These are phyloP conservation scores for Polygonum maritimum DNA, from an alignment of 148 eudicot genomes.

Conservation along the genomic window DNA sequence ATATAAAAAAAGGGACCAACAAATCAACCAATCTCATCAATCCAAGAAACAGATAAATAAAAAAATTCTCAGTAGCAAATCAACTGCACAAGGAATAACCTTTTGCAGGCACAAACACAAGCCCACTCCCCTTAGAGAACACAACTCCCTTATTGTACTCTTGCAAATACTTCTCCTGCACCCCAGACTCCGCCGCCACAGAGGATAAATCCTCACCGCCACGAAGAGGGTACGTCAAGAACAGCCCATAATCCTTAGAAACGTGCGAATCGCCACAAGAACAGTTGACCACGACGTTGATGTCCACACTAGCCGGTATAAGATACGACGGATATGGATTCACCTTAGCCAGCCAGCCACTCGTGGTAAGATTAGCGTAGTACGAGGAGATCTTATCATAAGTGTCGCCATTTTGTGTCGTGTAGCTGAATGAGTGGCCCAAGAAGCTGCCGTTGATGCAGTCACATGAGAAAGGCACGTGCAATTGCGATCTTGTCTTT, in stretches of 20 bases:
- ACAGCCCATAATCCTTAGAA: constrained; percentile 42
- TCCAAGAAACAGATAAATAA: not conserved
- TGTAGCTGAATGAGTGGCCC: constrained; percentile 51
- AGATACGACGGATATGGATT: constrained; percentile 28
- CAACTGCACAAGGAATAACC: constrained; percentile 20
- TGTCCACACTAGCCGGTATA: constrained; percentile 24
- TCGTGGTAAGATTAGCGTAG: constrained; percentile 57
- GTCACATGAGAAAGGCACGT: constrained; percentile 54
- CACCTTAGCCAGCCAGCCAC: constrained; percentile 28
- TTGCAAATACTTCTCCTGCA: constrained; percentile 15
- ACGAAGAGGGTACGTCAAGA: constrained; percentile 34
- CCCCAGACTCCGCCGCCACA: constrained; percentile 23
- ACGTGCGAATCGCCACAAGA: constrained; percentile 42
- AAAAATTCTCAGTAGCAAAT: not conserved
- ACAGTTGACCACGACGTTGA: constrained; percentile 60
- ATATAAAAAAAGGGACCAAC: not conserved
- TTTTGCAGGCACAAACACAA: constrained; percentile 64
- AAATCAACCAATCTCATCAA: not conserved
- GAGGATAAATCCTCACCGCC: constrained; percentile 27
- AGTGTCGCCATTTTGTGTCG: constrained; percentile 37
- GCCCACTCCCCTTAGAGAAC: constrained; percentile 39
- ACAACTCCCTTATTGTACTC: constrained; percentile 38
- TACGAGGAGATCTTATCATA: constrained; percentile 40
- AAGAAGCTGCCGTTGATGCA: constrained; percentile 53
- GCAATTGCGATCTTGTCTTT: constrained; percentile 19